Conservation (phyloP, 176 grass and related monocot species). For the Cymbopogon citratus region DNA sequence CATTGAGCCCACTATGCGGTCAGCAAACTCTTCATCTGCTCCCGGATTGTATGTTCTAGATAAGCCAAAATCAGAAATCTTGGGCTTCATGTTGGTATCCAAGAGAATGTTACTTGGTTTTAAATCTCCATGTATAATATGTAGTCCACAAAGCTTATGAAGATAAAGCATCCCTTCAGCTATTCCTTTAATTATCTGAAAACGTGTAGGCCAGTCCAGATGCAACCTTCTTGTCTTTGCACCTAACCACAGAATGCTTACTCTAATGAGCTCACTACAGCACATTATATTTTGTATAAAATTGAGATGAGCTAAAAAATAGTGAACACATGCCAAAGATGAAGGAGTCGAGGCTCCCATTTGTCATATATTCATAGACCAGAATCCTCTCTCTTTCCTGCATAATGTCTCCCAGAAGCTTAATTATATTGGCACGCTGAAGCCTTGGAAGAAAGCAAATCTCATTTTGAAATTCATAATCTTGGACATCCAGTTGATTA, state of each 20-base stretch:
- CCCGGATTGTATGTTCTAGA: conserved; percentile 3
- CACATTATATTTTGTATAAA: not conserved
- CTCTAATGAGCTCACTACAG: not conserved
- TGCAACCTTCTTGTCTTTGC: not conserved
- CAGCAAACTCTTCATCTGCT: not conserved
- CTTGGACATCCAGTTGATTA: not conserved
- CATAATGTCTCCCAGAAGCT: conserved; percentile 23
- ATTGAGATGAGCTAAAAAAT: not conserved
- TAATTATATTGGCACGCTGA: conserved; percentile 34
- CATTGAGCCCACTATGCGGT: too few relatives aligned
- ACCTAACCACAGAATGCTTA: not conserved
- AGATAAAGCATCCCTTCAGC: conserved; percentile 36
- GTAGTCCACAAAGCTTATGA: conserved; percentile 11
- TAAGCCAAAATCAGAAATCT: conserved; percentile 39
- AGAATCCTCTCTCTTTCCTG: conserved; percentile 27
- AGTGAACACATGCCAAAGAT: conserved; percentile 6
- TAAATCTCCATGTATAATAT: conserved; percentile 37
- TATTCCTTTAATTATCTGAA: conserved; percentile 30
- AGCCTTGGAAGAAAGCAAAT: conserved; percentile 1
- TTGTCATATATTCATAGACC: conserved; percentile 37
- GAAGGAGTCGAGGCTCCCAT: conserved; percentile 20
- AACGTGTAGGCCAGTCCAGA: conserved; percentile 20
- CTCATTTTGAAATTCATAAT: conserved; percentile 18
- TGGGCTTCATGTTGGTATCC: conserved; percentile 38
- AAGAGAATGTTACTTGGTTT: conserved; percentile 45